Percentiles rank a stretch among this genome's conserved stretches.
Evolutionary conservation across 495 filamentous ascomycete genomes (phyloP).

Genomic region (Neurospora sp.): DNA sequence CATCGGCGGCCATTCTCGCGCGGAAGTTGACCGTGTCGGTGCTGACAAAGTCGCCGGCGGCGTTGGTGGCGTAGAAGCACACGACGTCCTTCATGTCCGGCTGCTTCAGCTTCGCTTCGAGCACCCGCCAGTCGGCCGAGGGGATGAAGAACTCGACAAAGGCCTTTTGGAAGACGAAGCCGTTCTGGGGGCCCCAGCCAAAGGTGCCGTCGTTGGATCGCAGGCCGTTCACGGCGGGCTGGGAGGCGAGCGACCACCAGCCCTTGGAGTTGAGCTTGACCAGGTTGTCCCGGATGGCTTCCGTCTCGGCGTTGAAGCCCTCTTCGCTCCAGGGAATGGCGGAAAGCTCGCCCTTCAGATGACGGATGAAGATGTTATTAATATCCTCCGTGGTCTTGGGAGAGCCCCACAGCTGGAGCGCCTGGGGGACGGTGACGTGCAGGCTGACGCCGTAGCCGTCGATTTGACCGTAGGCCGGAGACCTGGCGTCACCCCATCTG

Average conservation of each 20-base stretch:
- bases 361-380: constrained; percentile 63
- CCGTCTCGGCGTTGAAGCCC: constrained; percentile 74
- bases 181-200: constrained; percentile 87
- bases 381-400: constrained; percentile 62
- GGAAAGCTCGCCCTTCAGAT: constrained; percentile 63
- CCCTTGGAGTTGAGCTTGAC: constrained; percentile 67
- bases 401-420: constrained; percentile 72
- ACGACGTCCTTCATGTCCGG: constrained; percentile 51
- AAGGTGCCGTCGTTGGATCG: constrained; percentile 67
- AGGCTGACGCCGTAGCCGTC: constrained; percentile 89
- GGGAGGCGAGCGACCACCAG: constrained; percentile 96
- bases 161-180: constrained; percentile 96
- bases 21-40: constrained; percentile 35
- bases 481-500: constrained; percentile 86
- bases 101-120: constrained; percentile 50
- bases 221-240: constrained; percentile 84
- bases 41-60: constrained; percentile 57
- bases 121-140: constrained; percentile 51
- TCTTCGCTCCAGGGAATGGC: constrained; percentile 92
- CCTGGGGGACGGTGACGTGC: constrained; percentile 69
- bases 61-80: constrained; percentile 78
- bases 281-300: constrained; percentile 63
- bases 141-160: constrained; percentile 95
- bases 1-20: constrained; percentile 6
- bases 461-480: constrained; percentile 87